Evolutionary conservation across 371 early-diverging fungal genomes (phyloP), one percentile per base, ranked within the genome.

Genomic region (Mortierella sp.): DNA sequence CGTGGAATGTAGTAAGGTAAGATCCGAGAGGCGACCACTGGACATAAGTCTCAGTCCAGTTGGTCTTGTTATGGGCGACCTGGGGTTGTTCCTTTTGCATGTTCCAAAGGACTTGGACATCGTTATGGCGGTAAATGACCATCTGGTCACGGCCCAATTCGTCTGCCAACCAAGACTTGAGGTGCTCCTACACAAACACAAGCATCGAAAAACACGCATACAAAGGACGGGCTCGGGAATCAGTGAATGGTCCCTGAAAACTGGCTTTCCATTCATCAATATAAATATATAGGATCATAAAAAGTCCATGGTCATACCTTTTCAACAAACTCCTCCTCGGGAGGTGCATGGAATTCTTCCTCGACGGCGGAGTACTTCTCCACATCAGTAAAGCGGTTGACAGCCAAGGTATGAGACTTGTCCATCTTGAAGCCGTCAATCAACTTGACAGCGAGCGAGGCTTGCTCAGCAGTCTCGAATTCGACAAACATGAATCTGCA

Each of bases 11-110:
- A 55, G 94, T 90, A 63, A 99, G 88, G 84, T 96, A 99, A 32
- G 96, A 94, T 62, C 99, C 99, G 40, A 89, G 87, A 16, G 98
- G 96, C 13, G 98, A 97, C 98, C 98, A 99, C 83, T 93, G 88
- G 48, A 97, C 92, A 82, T 96, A 96, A 55, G 90, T 92, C 76
- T 97, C 98, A 58, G 97, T 96, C 98, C 98, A 98, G 90, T 95
- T 90, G 6, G 83, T 69, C 63, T 96, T 89, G 53, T 85, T 83
- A 81, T 94, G 87, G 7, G 92, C 93, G 57, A 91, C 85, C 65
- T 98, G 97, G 3, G 97, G 94, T 40, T 90, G 77, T 65, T 97
- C 96, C 41, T 86, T 85, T 86, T 95, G 93, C 86, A 94, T 94
- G 90, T 97, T 97, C 96, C 96, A 97, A 83, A 88, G 93, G 65